Evolutionary conservation across 2,329 filamentous ascomycete species (phyloP).

Genomic region (Arthrobotrys entomopaga): DNA sequence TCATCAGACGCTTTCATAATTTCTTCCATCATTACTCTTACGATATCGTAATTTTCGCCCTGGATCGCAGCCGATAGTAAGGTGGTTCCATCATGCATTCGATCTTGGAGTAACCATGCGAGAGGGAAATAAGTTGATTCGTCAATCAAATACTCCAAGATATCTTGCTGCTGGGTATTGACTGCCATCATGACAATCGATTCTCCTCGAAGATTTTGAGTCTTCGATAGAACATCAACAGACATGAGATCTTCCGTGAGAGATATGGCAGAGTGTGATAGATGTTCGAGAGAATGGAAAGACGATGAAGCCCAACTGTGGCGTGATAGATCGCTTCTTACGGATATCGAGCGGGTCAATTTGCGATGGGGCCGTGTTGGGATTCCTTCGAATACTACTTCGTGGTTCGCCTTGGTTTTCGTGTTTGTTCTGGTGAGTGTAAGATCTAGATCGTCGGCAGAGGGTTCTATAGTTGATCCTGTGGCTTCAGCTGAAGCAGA

Average conservation of each 20-base stretch:
- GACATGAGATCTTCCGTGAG: slow-evolving; percentile 55
- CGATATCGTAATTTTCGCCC: slow-evolving; percentile 77
- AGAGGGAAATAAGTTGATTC: slow-evolving; percentile 79
- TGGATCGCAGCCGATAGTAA: slow-evolving; percentile 91
- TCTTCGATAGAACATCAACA: slow-evolving; percentile 64
- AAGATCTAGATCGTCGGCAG: slow-evolving; percentile 20
- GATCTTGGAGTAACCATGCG: slow-evolving; percentile 78
- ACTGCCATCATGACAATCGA: slow-evolving; percentile 89
- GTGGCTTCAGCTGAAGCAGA: slow-evolving; percentile 10
- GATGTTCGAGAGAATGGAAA: slow-evolving; percentile 49
- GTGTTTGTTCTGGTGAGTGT: slow-evolving; percentile 42
- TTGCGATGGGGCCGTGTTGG: slow-evolving; percentile 38
- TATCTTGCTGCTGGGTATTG: slow-evolving; percentile 75
- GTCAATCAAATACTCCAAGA: slow-evolving; percentile 81
- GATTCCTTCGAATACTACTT: slow-evolving; percentile 47
- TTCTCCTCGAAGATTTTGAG: slow-evolving; percentile 75
- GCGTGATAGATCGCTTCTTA: slow-evolving; percentile 49
- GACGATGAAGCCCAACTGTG: slow-evolving; percentile 53
- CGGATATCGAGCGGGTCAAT: slow-evolving; percentile 44
- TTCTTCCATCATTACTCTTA: slow-evolving; percentile 75
- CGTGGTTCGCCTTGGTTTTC: slow-evolving; percentile 52
- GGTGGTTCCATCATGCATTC: slow-evolving; percentile 89
- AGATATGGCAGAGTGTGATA: slow-evolving; percentile 46
- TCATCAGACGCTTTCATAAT: slow-evolving; percentile 57
- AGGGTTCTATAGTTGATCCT: slow-evolving; percentile 34